Evolutionary conservation across 768 basidiomycete species (phyloP).

Genomic region (Mycena amicta): DNA sequence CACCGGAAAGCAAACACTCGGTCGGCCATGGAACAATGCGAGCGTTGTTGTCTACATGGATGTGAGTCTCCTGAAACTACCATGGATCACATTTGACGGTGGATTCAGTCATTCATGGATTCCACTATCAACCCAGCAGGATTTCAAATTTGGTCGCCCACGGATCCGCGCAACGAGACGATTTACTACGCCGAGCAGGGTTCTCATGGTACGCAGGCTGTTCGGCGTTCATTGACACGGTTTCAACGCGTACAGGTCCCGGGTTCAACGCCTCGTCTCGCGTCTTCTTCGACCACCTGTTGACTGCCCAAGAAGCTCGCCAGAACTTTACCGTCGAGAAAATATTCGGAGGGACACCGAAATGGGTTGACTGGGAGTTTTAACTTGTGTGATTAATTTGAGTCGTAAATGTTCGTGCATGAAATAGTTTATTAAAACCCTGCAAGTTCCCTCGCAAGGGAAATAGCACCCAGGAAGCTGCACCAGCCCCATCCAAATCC

Average conservation of each 20-base stretch:
- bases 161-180: conserved; percentile 26
- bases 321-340: conserved; percentile 32
- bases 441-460: no score
- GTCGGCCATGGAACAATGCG: conserved; percentile 43
- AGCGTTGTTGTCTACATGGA: conserved; percentile 20
- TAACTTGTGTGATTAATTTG: conserved; percentile 5
- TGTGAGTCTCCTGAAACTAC: conserved; percentile 1
- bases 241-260: conserved; percentile 32
- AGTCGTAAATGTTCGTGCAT: no score
- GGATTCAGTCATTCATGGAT: conserved; percentile 36
- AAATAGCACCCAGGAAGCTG: no score
- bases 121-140: conserved; percentile 39
- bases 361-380: conserved; percentile 42
- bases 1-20: conserved; percentile 22
- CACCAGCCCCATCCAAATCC: no score
- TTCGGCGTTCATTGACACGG: neutral
- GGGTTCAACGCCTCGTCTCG: conserved; percentile 36
- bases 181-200: conserved; percentile 42
- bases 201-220: conserved; percentile 33
- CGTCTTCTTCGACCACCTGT: conserved; percentile 35
- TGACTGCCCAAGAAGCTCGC: conserved; percentile 29
- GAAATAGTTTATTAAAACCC: no score
- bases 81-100: neutral
- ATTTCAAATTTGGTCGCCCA: conserved; percentile 19
- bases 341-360: conserved; percentile 38